These are phyloP conservation scores for Saccharum officinarum DNA, from an alignment of 176 grass and related monocot species.

Conservation along the genomic window DNA sequence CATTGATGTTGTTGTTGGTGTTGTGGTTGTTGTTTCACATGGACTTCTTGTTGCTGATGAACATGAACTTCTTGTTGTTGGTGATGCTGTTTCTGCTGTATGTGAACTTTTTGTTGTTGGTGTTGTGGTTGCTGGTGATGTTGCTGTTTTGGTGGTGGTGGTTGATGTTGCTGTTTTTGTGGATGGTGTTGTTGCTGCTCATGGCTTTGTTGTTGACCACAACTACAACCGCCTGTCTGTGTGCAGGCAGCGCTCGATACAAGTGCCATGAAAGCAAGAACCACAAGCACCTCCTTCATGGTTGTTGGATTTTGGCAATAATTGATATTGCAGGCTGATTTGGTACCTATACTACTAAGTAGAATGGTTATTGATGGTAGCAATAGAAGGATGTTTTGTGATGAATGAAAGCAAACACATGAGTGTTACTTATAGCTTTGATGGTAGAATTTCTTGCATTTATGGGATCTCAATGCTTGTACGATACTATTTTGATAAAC, in stretches of 20 bases:
- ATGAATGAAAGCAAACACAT: not conserved
- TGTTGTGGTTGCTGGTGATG: not conserved
- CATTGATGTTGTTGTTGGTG: not conserved
- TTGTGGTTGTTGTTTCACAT: not conserved
- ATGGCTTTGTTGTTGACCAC: not conserved
- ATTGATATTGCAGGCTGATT: not conserved
- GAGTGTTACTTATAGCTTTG: not conserved
- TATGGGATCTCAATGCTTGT: not conserved
- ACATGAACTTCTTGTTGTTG: not conserved
- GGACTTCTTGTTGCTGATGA: not conserved
- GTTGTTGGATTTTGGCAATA: not conserved
- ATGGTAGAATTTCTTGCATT: not conserved
- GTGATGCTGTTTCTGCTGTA: not conserved
- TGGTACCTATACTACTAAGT: not conserved
- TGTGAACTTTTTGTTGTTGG: not conserved
- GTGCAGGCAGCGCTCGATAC: not conserved
- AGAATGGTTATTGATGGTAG: not conserved
- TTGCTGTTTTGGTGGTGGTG: not conserved
- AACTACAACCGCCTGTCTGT: not conserved
- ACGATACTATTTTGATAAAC: too few relatives aligned
- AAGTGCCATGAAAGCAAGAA: not conserved
- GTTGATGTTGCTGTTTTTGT: not conserved
- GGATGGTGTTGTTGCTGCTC: not conserved
- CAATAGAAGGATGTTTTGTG: not conserved
- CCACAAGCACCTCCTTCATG: not conserved